Percentiles rank a stretch among this genome's conserved stretches.
phyloP scores from a whole-genome alignment of 768 basidiomycete genomes.

The Termitomyces sp. region DNA sequence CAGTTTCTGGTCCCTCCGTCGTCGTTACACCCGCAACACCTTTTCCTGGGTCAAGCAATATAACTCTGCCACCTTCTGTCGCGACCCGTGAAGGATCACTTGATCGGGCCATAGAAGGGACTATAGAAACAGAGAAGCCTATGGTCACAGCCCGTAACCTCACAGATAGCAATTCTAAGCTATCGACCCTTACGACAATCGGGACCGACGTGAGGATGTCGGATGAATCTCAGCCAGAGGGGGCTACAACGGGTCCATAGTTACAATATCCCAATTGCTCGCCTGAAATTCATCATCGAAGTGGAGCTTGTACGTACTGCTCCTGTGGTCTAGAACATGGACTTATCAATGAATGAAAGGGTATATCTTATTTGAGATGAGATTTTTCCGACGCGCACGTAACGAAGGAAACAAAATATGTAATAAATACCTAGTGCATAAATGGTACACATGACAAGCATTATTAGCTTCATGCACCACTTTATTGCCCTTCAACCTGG shows the following conservation, averaged over 20 bases:
- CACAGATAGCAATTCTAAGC: conserved; percentile 2
- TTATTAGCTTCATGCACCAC: background rate
- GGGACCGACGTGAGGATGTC: conserved; percentile 19
- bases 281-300: background rate
- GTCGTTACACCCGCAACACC: conserved; percentile 10
- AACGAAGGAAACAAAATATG: conserved; percentile 30
- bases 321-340: conserved; percentile 8
- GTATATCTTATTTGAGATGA: conserved; percentile 15
- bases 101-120: conserved; percentile 9
- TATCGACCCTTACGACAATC: conserved; percentile 3
- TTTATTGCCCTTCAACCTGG: conserved; percentile 34
- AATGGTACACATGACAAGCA: background rate
- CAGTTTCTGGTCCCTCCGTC: conserved; percentile 7
- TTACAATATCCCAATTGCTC: background rate
- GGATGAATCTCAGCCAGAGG: conserved; percentile 11
- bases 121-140: conserved; percentile 14
- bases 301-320: background rate
- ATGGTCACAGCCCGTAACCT: background rate
- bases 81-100: conserved; percentile 7
- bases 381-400: conserved; percentile 18
- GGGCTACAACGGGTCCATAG: background rate
- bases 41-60: background rate
- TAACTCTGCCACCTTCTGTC: conserved; percentile 15
- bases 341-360: conserved; percentile 1
- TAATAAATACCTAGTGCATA: conserved; percentile 28